Conservation (phyloP, 495 filamentous ascomycete genomes). For the Rostrohypoxylon terebratum region DNA sequence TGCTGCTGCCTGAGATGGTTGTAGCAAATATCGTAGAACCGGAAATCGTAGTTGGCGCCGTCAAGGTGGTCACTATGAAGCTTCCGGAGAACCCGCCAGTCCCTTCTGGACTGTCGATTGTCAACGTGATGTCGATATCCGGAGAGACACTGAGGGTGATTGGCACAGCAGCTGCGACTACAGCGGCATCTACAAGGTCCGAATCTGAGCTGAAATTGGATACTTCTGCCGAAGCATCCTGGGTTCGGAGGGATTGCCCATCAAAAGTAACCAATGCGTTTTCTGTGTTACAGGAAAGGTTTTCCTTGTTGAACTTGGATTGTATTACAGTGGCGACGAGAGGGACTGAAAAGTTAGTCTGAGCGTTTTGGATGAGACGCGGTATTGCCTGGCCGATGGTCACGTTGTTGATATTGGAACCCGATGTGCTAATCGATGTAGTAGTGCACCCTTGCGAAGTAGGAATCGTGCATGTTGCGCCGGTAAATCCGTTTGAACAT, state of each 20-base stretch:
- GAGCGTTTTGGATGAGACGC: conserved; percentile 71
- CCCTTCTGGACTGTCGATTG: conserved; percentile 30
- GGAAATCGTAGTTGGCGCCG: conserved; percentile 36
- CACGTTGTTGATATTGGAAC: conserved; percentile 70
- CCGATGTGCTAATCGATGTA: conserved; percentile 62
- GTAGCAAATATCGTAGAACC: conserved; percentile 45
- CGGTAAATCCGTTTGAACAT: conserved; percentile 87
- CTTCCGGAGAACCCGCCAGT: conserved; percentile 40
- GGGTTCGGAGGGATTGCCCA: conserved; percentile 58
- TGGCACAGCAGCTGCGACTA: conserved; percentile 49
- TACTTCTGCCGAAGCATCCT: conserved; percentile 42
- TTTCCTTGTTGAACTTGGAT: conserved; percentile 77
- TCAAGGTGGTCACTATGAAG: conserved; percentile 50
- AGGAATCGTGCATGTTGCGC: conserved; percentile 73
- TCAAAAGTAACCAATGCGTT: conserved; percentile 89
- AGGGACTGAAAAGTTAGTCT: conserved; percentile 78
- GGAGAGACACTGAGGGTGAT: conserved; percentile 51
- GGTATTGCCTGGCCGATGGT: conserved; percentile 85
- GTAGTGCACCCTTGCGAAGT: conserved; percentile 78
- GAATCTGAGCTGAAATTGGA: conserved; percentile 27
- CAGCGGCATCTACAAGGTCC: conserved; percentile 37
- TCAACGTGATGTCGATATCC: conserved; percentile 44
- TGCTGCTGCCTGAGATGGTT: conserved; percentile 30
- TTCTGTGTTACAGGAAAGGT: conserved; percentile 80
- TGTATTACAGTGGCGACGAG: conserved; percentile 75